These are phyloP conservation scores for Porpolomopsis calyptriformis DNA, from an alignment of 768 basidiomycete species.

Conservation along the genomic window DNA sequence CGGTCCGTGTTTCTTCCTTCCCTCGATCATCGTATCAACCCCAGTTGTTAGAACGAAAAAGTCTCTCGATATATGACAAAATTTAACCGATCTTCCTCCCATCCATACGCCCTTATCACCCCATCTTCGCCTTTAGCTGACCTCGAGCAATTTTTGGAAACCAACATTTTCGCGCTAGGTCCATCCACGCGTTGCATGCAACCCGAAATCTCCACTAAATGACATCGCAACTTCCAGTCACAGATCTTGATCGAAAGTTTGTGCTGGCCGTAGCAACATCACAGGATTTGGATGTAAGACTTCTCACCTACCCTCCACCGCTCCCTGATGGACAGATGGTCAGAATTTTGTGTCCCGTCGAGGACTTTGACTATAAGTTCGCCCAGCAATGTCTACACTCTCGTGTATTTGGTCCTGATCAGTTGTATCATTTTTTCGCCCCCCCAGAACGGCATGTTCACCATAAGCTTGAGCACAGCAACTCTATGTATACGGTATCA, in stretches of 20 bases:
- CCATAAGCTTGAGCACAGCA: too few relatives aligned
- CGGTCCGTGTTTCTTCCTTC: constrained; percentile 36
- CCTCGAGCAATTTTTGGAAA: constrained; percentile 66
- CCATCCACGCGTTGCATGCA: too few relatives aligned
- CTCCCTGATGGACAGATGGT: not conserved
- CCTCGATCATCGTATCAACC: not conserved
- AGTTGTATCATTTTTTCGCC: too few relatives aligned
- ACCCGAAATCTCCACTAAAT: too few relatives aligned
- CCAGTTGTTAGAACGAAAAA: constrained; percentile 46
- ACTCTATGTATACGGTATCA: too few relatives aligned
- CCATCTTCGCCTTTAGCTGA: constrained; percentile 70
- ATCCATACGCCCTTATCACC: constrained; percentile 73
- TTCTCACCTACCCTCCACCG: not conserved
- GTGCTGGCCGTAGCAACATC: constrained; percentile 71
- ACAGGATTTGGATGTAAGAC: constrained; percentile 50
- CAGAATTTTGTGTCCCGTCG: constrained; percentile 35
- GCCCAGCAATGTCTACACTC: too few relatives aligned
- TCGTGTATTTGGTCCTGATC: too few relatives aligned
- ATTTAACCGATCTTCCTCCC: constrained; percentile 53
- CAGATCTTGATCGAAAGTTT: constrained; percentile 72
- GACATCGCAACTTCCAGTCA: constrained; percentile 41
- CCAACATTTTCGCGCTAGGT: constrained; percentile 73
- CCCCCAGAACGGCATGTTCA: too few relatives aligned
- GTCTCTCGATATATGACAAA: constrained; percentile 61
- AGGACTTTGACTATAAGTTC: constrained; percentile 33